These are phyloP conservation scores for Papiliotrema fonsecae DNA, from an alignment of 1,284 basidiomycete genomes.

Conservation along the genomic window DNA sequence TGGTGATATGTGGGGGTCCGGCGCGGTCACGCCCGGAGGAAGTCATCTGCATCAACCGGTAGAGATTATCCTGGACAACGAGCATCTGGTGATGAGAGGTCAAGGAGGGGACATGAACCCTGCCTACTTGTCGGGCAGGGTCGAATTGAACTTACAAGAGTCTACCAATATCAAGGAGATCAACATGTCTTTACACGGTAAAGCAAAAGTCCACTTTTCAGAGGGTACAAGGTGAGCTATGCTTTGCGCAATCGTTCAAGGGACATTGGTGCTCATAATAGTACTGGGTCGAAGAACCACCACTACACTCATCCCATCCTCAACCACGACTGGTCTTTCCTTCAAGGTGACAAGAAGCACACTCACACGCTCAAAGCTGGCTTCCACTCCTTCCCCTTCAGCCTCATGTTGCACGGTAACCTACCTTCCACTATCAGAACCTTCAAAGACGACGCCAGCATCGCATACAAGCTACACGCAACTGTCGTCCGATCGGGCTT, in stretches of 20 bases:
- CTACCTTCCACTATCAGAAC: slow-evolving; percentile 72
- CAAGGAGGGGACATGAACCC: slow-evolving; percentile 79
- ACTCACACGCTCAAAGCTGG: slow-evolving; percentile 73
- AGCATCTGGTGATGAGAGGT: slow-evolving; percentile 67
- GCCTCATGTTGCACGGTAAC: slow-evolving; percentile 74
- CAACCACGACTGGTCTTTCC: slow-evolving; percentile 70
- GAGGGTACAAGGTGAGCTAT: slow-evolving; percentile 61
- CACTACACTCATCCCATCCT: slow-evolving; percentile 63
- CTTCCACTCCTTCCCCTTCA: slow-evolving; percentile 62
- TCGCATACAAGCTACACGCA: slow-evolving; percentile 82
- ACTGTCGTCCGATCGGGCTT: slow-evolving; percentile 70
- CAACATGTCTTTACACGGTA: slow-evolving; percentile 74
- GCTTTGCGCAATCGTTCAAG: no score
- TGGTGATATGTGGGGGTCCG: slow-evolving; percentile 12
- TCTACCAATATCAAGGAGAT: slow-evolving; percentile 81
- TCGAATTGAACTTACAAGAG: slow-evolving; percentile 72
- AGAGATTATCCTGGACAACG: slow-evolving; percentile 69
- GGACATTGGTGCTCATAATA: slow-evolving; percentile 1
- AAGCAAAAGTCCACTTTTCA: slow-evolving; percentile 65
- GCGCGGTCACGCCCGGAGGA: slow-evolving; percentile 25
- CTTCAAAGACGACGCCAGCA: slow-evolving; percentile 56
- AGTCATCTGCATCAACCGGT: slow-evolving; percentile 47
- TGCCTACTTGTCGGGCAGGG: slow-evolving; percentile 59
- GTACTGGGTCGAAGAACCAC: slow-evolving; percentile 30
- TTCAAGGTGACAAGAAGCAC: slow-evolving; percentile 62